Percentiles rank a stretch among this genome's conserved stretches.
These are phyloP conservation scores for Alternaria triticina DNA, from an alignment of 2,329 filamentous ascomycete genomes.

Conservation along the genomic window DNA sequence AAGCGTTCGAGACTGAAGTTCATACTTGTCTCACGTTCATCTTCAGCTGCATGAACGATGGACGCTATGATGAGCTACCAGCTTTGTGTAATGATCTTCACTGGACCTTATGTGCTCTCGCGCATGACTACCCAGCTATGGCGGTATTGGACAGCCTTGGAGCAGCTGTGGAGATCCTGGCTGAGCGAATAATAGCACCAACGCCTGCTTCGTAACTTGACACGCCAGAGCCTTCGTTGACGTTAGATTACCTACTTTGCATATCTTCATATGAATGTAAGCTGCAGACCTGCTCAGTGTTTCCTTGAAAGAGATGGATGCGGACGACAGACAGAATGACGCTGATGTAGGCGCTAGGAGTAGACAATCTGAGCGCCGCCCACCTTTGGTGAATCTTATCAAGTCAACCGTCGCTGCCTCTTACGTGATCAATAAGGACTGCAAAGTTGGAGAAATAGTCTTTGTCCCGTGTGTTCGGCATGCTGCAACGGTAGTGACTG, in stretches of 20 bases:
- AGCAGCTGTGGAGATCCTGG: constrained; percentile 4
- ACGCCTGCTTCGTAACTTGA: not conserved
- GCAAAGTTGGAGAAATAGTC: not conserved
- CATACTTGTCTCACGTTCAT: not conserved
- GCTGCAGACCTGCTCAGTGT: not conserved
- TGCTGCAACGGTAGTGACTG: not conserved
- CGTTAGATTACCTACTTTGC: not conserved
- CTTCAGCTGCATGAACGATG: constrained; percentile 3
- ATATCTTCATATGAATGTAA: not conserved
- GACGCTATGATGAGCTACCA: not conserved
- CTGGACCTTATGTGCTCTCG: constrained; percentile 3
- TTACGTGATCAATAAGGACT: not conserved
- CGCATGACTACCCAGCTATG: not conserved
- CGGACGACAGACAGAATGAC: not conserved
- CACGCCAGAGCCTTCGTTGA: not conserved
- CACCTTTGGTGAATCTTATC: not conserved
- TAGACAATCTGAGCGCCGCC: not conserved
- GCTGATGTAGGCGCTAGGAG: not conserved
- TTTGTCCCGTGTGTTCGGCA: not conserved
- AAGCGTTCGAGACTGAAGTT: constrained; percentile 1
- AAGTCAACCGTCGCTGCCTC: not conserved
- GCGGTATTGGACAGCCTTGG: not conserved
- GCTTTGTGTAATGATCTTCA: not conserved
- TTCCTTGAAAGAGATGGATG: not conserved
- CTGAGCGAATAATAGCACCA: not conserved